A percentile compares a stretch with the other conserved stretches of the same genome.
phyloP scores from a whole-genome alignment of 306 rosid genomes.

The Fragaria nilgerrensis region DNA sequence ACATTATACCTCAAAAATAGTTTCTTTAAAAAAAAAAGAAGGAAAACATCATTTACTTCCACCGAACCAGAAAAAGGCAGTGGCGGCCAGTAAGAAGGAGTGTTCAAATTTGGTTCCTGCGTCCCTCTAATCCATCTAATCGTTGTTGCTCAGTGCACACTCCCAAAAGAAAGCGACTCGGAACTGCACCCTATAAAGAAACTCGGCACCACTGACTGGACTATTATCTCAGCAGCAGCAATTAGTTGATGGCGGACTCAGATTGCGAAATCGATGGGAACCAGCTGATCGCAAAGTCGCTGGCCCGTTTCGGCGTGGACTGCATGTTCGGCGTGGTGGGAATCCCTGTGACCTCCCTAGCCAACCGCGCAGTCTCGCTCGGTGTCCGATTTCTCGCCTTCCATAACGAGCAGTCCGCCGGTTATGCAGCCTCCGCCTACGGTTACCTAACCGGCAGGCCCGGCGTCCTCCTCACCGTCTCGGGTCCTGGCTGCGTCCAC shows the following conservation, averaged over 20 bases:
- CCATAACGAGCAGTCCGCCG: constrained; percentile 97
- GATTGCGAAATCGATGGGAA: constrained; percentile 53
- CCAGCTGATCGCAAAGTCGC: constrained; percentile 61
- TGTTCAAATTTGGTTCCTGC: no score
- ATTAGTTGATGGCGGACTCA: constrained; percentile 26
- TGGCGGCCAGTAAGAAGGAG: no score
- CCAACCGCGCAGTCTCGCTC: constrained; percentile 72
- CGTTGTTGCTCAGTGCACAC: no score
- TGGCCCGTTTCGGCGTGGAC: constrained; percentile 56
- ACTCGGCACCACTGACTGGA: no score
- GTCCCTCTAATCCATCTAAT: no score
- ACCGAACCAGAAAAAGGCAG: no score
- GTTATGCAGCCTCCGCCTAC: constrained; percentile 94
- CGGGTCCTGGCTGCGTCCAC: constrained; percentile 96
- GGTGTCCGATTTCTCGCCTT: constrained; percentile 84
- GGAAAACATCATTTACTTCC: no score
- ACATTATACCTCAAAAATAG: no score
- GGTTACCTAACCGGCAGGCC: constrained; percentile 81
- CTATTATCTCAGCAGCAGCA: no score
- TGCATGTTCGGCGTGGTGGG: constrained; percentile 98
- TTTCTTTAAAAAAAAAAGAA: no score
- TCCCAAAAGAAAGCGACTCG: no score
- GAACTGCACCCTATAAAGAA: no score
- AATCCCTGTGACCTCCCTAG: constrained; percentile 88
- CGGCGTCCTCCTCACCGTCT: constrained; percentile 88